Evolutionary conservation across 345 rosid species (phyloP).

Genomic region (Ceriops decandra): DNA sequence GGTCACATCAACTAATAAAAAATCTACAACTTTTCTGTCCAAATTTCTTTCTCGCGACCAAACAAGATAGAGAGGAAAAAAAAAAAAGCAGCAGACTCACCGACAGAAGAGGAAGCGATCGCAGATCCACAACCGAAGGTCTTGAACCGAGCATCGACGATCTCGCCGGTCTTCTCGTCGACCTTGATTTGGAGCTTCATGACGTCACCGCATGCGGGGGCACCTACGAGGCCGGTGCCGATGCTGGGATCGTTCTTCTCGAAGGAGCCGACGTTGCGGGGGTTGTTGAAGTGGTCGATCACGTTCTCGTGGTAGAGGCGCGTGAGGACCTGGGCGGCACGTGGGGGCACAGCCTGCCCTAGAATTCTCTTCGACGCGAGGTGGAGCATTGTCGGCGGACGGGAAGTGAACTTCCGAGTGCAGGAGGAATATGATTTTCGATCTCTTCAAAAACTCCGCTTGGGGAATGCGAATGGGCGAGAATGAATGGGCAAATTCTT

Average conservation of each 20-base stretch:
- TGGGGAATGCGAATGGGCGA: too few relatives aligned
- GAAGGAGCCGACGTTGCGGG: slow-evolving; percentile 90
- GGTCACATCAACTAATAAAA: background rate
- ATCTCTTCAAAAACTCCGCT: too few relatives aligned
- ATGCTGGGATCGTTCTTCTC: slow-evolving; percentile 85
- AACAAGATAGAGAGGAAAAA: background rate
- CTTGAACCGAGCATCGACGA: slow-evolving; percentile 89
- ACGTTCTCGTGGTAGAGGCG: slow-evolving; percentile 89
- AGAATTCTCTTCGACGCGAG: slow-evolving; percentile 44
- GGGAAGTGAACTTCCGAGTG: too few relatives aligned
- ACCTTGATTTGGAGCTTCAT: slow-evolving; percentile 98
- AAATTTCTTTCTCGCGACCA: too few relatives aligned
- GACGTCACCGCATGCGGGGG: slow-evolving; percentile 98
- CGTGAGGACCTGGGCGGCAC: slow-evolving; percentile 26
- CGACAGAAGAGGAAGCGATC: slow-evolving; percentile 93
- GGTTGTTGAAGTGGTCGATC: slow-evolving; percentile 91
- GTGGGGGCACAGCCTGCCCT: slow-evolving; percentile 27
- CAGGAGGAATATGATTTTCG: too few relatives aligned
- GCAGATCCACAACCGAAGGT: slow-evolving; percentile 99
- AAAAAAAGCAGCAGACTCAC: slow-evolving; percentile 27
- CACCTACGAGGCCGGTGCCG: slow-evolving; percentile 95
- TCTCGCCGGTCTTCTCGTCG: slow-evolving; percentile 77
- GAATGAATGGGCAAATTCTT: too few relatives aligned
- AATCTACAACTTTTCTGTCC: background rate
- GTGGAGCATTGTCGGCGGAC: background rate